These are phyloP conservation scores for Alloteropsis semialata DNA, from an alignment of 176 grass and related monocot species.

Conservation along the genomic window DNA sequence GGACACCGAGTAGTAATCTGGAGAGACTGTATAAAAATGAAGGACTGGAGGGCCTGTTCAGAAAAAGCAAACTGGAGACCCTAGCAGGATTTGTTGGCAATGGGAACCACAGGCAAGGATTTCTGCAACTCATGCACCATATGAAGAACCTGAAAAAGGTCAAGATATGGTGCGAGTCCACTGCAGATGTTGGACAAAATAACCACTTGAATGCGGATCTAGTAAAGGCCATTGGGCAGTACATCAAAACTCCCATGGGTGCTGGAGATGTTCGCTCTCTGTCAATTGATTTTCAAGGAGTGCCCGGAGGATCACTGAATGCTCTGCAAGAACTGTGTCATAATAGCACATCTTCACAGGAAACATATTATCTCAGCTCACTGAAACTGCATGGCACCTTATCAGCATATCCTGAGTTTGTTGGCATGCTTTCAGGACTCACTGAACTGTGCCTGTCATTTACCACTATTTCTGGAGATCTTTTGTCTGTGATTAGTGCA, in stretches of 20 bases:
- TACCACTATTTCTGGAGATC: not conserved
- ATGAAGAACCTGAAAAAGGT: slow-evolving; percentile 16
- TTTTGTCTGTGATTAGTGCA: not conserved
- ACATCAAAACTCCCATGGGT: not conserved
- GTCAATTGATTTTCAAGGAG: not conserved
- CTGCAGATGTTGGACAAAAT: not conserved
- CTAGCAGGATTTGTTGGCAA: not conserved
- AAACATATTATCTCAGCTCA: slow-evolving; percentile 22
- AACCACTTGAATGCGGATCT: not conserved
- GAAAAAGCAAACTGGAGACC: not conserved
- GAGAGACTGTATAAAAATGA: not conserved
- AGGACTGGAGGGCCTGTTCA: not conserved
- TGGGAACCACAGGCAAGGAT: not conserved
- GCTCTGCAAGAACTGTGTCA: not conserved
- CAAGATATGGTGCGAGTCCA: not conserved
- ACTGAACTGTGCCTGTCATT: not conserved
- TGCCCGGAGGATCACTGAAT: not conserved
- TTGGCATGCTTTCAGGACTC: not conserved
- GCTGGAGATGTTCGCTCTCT: not conserved
- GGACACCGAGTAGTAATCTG: not conserved
- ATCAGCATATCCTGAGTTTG: not conserved
- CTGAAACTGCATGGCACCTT: not conserved
- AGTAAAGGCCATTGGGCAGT: not conserved
- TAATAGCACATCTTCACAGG: not conserved
- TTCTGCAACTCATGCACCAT: not conserved